Base-by-base conservation (phyloP, 108 stramenopile species). In the Cyclostephanos tholiformis region DNA sequence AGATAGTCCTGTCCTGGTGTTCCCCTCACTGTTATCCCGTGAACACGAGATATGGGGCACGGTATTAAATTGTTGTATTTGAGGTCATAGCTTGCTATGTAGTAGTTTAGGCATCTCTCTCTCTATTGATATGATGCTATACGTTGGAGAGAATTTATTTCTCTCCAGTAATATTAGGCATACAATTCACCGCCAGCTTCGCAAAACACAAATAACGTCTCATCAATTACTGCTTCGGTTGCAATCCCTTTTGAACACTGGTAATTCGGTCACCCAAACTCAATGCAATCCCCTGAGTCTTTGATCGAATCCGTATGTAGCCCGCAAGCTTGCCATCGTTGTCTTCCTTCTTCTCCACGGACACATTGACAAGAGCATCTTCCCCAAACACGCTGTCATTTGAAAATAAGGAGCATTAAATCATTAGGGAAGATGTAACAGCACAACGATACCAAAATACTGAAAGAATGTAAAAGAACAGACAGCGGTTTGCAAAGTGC, bases 271-370 rank as follows among this genome's bases (percentile, higher is more conserved):
- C 99, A 39, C 99, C 99, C 51, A 99, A 86, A 74, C 97, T 97
- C 69, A 99, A 83, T 10, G 99, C 99, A 71, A 99, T 99, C 59
- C 99, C 99, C 80, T 99, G 99, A 25, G 99, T 99, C 88, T 99
- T 99, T 35, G 96, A 96, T 25, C 99, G 91, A 69, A 99, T 99
- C 63, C 99, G 92, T 51, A 99, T 97, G 89, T 98, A 98, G 10
- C 99, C 99, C 41, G 95, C 87, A 35, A 99, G 88, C 71, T 97
- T 95, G 13, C 97, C 97, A 58, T 95, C 96, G 56, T 91, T 97
- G 75, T 97, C 97, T n/a, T 93, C 93, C 81, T 98, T 99, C 89
- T 97, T 95, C 74, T 99, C 98, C 17, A 99, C 97, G 30, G 95
- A 97, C 0, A 99, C 97, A 73, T 99, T 99, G 55, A 98, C 98